Evolutionary conservation across 164 flowering plant species (phyloP).

Genomic region (Chloranthus sessilifolius): DNA sequence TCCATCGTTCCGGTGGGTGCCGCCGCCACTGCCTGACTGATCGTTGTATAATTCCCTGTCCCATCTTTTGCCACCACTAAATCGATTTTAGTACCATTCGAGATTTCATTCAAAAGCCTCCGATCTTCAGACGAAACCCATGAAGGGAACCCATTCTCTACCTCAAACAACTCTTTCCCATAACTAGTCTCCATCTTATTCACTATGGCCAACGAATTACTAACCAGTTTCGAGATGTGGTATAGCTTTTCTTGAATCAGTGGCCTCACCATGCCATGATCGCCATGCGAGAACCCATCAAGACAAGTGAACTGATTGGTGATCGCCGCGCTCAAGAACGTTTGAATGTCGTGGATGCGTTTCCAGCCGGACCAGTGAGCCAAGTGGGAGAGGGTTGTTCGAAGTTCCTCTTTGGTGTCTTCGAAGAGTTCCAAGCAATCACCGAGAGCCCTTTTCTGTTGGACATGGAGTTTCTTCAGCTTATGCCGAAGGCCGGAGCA

Average conservation of each 20-base stretch:
- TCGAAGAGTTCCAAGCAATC: slow-evolving; percentile 75
- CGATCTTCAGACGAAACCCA: slow-evolving; percentile 60
- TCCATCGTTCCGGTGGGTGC: slow-evolving; percentile 56
- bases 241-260: slow-evolving; percentile 28
- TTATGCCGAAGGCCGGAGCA: slow-evolving; percentile 32
- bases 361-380: slow-evolving; percentile 19
- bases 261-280: slow-evolving; percentile 18
- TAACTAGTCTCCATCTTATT: slow-evolving; percentile 27
- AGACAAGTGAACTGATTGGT: slow-evolving; percentile 87
- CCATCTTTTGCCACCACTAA: slow-evolving; percentile 86
- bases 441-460: slow-evolving; percentile 42
- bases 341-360: slow-evolving; percentile 38
- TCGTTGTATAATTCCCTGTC: slow-evolving; percentile 72
- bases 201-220: slow-evolving; percentile 68
- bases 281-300: slow-evolving; percentile 61
- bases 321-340: slow-evolving; percentile 74
- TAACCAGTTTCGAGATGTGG: slow-evolving; percentile 46
- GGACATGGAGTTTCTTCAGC: slow-evolving; percentile 19
- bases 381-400: slow-evolving; percentile 32
- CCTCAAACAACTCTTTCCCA: slow-evolving; percentile 25
- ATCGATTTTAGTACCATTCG: slow-evolving; percentile 26
- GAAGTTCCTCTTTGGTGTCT: slow-evolving; percentile 43
- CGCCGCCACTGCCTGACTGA: slow-evolving; percentile 61
- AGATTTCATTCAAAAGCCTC: slow-evolving; percentile 38
- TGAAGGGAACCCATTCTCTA: slow-evolving; percentile 47